Conservation (phyloP, 805 yeast genomes). For the Isabelozyma rhagii region DNA sequence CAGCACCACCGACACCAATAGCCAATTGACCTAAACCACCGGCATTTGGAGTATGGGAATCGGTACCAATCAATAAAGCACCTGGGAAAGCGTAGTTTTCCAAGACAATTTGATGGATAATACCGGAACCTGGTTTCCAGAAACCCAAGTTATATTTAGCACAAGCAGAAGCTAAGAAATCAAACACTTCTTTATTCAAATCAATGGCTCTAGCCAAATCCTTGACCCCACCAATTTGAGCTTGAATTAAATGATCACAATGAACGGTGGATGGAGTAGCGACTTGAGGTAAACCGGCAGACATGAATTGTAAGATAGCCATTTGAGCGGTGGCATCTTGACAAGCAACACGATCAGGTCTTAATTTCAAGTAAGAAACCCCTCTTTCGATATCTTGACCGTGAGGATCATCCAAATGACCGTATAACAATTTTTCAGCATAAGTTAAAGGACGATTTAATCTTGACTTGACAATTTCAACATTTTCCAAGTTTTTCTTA, state of each 20-base stretch:
- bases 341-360: conserved; percentile 98
- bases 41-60: conserved; percentile 97
- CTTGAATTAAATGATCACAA: conserved; percentile 97
- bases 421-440: conserved; percentile 93
- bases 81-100: conserved; percentile 99
- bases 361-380: conserved; percentile 82
- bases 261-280: conserved; percentile 96
- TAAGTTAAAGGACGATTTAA: conserved; percentile 86
- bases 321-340: conserved; percentile 99
- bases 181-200: conserved; percentile 90
- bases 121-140: conserved; percentile 99
- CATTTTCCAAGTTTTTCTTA: conserved; percentile 85
- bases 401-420: conserved; percentile 92
- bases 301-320: conserved; percentile 96
- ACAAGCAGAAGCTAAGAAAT: conserved; percentile 84
- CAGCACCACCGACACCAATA: conserved; percentile 99
- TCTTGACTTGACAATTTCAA: conserved; percentile 78
- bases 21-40: conserved; percentile 98
- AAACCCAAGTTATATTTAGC: conserved; percentile 95
- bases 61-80: conserved; percentile 93
- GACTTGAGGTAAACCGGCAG: conserved; percentile 86
- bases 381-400: conserved; percentile 85
- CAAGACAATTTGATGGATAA: conserved; percentile 92
- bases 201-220: conserved; percentile 86
- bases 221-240: conserved; percentile 83